phyloP scores from a whole-genome alignment of 176 grass and related monocot genomes.

The Miscanthus lutarioriparius region DNA sequence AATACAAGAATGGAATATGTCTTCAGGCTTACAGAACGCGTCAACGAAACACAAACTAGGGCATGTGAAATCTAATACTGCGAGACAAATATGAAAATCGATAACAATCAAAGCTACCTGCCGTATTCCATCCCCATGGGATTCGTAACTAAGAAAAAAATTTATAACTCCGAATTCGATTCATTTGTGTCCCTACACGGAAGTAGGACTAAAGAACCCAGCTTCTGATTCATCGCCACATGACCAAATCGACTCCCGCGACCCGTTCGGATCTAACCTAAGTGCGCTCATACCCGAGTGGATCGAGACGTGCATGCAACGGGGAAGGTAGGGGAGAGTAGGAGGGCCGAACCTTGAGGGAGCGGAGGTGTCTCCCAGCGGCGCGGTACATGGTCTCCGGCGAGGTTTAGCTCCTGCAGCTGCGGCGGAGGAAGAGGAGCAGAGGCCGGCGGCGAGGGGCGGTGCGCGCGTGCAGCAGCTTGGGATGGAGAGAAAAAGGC shows the following conservation, averaged over 20 bases:
- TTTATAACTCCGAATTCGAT: background rate
- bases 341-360: conserved; percentile 45
- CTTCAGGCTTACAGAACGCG: background rate
- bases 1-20: background rate
- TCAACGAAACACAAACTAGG: background rate
- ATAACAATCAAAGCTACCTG: background rate
- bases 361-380: conserved; percentile 41
- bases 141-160: background rate
- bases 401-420: conserved; percentile 18
- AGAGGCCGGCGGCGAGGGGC: conserved; percentile 17
- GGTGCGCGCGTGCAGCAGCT: conserved; percentile 21
- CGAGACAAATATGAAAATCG: background rate
- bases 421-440: background rate
- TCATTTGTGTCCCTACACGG: background rate
- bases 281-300: background rate
- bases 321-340: background rate
- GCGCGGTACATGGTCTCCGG: conserved; percentile 50
- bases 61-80: background rate
- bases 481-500: background rate
- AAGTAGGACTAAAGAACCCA: background rate
- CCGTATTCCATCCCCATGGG: background rate
- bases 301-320: conserved; percentile 14
- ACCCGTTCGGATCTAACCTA: conserved; percentile 14
- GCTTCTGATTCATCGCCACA: background rate
- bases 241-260: background rate